These are phyloP conservation scores for Euphorbia pulcherrima DNA, from an alignment of 345 rosid species.

Conservation along the genomic window DNA sequence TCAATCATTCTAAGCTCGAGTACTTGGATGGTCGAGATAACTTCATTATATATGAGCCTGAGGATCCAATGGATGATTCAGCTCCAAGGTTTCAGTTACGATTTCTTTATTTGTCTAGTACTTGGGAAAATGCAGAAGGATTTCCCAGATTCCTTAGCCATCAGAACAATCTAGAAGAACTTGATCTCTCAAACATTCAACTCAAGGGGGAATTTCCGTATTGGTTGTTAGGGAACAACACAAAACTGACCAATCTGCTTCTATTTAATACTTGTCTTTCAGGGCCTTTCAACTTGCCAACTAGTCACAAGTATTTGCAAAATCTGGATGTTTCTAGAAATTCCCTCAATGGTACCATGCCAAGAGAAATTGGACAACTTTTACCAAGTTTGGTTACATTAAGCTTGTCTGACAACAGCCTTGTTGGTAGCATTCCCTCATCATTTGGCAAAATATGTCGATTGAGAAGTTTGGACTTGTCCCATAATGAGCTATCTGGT, in stretches of 20 bases:
- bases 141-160: background rate
- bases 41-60: background rate
- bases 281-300: background rate
- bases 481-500: background rate
- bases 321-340: background rate
- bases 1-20: background rate
- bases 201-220: background rate
- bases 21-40: background rate
- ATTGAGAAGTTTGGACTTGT: background rate
- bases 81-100: background rate
- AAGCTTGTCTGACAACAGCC: background rate
- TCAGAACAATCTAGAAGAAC: background rate
- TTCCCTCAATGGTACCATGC: background rate
- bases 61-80: background rate
- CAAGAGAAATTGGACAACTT: background rate
- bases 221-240: conserved; percentile 4
- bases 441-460: background rate
- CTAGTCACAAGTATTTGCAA: background rate
- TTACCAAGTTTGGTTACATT: background rate
- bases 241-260: background rate
- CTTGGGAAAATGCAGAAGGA: background rate
- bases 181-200: background rate
- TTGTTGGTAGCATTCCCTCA: background rate
- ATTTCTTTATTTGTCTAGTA: background rate
- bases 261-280: background rate